A percentile compares a stretch with the other conserved stretches of the same genome.
phyloP scores from a whole-genome alignment of 352 stramenopile genomes.

The Thalassiosira mediterranea region DNA sequence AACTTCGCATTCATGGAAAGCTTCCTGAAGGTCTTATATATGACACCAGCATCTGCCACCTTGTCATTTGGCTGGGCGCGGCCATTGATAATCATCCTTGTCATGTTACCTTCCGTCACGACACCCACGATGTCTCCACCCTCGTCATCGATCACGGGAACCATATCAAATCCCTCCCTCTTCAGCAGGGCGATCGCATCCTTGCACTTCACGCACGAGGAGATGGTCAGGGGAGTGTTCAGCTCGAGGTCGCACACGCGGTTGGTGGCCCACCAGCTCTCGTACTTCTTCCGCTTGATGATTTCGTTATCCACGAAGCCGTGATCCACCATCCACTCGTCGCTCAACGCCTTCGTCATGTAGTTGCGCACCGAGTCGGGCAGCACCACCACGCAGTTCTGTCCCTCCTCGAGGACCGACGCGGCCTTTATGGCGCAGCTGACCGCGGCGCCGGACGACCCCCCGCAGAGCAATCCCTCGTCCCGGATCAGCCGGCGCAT shows the following conservation, averaged over 20 bases:
- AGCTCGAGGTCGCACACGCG: constrained; percentile 76
- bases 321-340: constrained; percentile 92
- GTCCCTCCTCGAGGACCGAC: constrained; percentile 86
- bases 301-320: constrained; percentile 81
- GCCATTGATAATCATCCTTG: constrained; percentile 89
- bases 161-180: constrained; percentile 90
- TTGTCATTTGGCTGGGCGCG: constrained; percentile 87
- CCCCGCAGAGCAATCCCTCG: constrained; percentile 94
- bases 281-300: constrained; percentile 82
- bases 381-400: constrained; percentile 94
- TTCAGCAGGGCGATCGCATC: constrained; percentile 94
- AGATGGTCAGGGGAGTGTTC: constrained; percentile 90
- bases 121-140: constrained; percentile 88
- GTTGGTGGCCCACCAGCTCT: constrained; percentile 94
- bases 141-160: constrained; percentile 82
- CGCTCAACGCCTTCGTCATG: constrained; percentile 97
- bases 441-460: constrained; percentile 91
- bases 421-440: constrained; percentile 87
- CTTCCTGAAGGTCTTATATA: constrained; percentile 96
- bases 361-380: constrained; percentile 97
- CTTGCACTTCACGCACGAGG: constrained; percentile 89
- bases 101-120: constrained; percentile 95
- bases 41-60: constrained; percentile 87
- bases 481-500: constrained; percentile 92
- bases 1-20: constrained; percentile 90